These are phyloP conservation scores for Sanguinoderma infundibulare DNA, from an alignment of 1,284 basidiomycete genomes.

Conservation along the genomic window DNA sequence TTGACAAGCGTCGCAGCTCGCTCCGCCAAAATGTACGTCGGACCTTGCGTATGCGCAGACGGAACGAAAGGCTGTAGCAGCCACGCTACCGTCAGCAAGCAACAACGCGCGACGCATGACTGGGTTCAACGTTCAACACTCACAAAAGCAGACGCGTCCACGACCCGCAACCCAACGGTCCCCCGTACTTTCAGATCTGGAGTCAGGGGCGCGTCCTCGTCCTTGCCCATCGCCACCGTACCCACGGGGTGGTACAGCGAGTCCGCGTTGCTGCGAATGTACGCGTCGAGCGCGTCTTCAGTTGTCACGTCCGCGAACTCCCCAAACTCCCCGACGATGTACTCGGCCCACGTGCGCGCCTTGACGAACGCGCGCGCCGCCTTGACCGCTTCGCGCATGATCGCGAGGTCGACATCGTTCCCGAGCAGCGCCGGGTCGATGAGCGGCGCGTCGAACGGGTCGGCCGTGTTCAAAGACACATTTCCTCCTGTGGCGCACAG, in stretches of 20 bases:
- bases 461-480: constrained; percentile 26
- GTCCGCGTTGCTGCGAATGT: constrained; percentile 12
- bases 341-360: constrained; percentile 23
- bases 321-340: constrained; percentile 4
- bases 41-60: constrained; percentile 27
- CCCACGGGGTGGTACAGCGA: constrained; percentile 8
- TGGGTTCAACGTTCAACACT: constrained; percentile 1
- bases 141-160: constrained; percentile 40
- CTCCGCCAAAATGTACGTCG: constrained; percentile 31
- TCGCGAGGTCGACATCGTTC: constrained; percentile 24
- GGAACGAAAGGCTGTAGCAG: constrained; percentile 25
- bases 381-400: constrained; percentile 24
- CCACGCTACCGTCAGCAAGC: not conserved
- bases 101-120: not conserved
- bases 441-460: constrained; percentile 28
- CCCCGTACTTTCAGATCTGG: constrained; percentile 38
- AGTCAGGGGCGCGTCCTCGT: constrained; percentile 31
- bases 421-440: constrained; percentile 30
- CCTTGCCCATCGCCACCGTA: constrained; percentile 9
- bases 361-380: constrained; percentile 21
- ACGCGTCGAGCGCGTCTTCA: constrained; percentile 19
- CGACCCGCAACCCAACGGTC: constrained; percentile 34
- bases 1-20: constrained; percentile 31
- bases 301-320: constrained; percentile 6
- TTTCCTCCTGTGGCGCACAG: constrained; percentile 23